Percentiles rank a stretch among this genome's conserved stretches.
Evolutionary conservation across 352 stramenopile genomes (phyloP).

Genomic region (Phytopythium helicoides): DNA sequence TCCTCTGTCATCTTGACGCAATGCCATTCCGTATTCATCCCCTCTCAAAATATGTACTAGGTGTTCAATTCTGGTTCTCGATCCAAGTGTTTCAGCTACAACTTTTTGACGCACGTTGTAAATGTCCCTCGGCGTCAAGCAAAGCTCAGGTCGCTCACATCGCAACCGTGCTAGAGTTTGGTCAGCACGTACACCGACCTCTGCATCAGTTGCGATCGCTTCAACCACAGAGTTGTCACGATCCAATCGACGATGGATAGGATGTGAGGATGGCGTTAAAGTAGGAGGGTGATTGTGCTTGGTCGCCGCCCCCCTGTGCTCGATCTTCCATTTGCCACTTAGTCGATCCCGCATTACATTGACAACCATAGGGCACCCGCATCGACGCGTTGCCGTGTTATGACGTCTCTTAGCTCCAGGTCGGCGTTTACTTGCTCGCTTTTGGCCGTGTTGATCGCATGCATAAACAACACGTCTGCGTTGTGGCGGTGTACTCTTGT

Average conservation of each 20-base stretch:
- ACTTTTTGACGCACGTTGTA: not conserved
- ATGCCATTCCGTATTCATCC: not conserved
- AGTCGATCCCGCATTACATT: not conserved
- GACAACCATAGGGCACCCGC: not conserved
- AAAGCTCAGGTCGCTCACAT: not conserved
- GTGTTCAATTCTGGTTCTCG: not conserved
- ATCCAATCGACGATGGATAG: not conserved
- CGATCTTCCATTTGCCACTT: not conserved
- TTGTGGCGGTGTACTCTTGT: no score
- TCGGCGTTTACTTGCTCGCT: not conserved
- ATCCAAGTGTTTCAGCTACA: not conserved
- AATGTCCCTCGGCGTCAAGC: not conserved
- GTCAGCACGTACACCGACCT: not conserved
- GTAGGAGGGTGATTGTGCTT: not conserved
- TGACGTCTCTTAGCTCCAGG: not conserved
- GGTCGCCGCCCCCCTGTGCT: not conserved
- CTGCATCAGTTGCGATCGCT: not conserved
- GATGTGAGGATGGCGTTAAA: not conserved
- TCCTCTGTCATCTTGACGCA: not conserved
- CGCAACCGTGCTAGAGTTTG: not conserved
- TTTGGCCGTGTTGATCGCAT: not conserved
- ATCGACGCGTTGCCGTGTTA: not conserved
- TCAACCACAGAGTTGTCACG: not conserved
- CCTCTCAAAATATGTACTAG: not conserved
- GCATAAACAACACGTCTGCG: not conserved